A percentile compares a stretch with the other conserved stretches of the same genome.
Evolutionary conservation across 208 protist species (phyloP).

Genomic region (Histomonas meleagridis): DNA sequence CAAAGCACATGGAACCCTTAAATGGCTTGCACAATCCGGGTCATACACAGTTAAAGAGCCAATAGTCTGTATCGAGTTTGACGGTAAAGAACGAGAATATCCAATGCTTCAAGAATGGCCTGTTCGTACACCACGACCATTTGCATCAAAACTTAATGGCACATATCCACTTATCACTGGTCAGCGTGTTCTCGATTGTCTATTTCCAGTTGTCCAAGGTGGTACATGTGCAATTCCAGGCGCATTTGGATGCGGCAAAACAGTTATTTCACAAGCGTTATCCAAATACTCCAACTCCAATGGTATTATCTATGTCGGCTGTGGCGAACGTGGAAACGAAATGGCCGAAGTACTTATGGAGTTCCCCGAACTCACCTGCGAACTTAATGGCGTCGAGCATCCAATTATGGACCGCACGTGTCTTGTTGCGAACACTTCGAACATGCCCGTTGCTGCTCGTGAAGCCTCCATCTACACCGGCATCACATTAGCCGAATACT

Average conservation of each 20-base stretch:
- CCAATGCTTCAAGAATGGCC: conserved; percentile 89
- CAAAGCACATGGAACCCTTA: conserved; percentile 72
- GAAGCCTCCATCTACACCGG: conserved; percentile 99
- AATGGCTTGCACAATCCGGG: conserved; percentile 70
- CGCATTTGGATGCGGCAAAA: conserved; percentile 99
- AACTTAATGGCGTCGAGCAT: conserved; percentile 76
- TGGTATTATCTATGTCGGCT: conserved; percentile 98
- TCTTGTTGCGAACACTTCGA: conserved; percentile 99
- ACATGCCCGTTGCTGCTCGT: conserved; percentile 99
- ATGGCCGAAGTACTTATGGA: conserved; percentile 99
- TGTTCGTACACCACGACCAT: conserved; percentile 68
- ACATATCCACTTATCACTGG: conserved; percentile 92
- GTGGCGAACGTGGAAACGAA: conserved; percentile 98
- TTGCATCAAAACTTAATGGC: conserved; percentile 80
- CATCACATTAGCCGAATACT: conserved; percentile 98
- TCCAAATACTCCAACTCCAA: conserved; percentile 99
- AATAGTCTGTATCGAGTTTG: conserved; percentile 12
- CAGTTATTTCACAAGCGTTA: conserved; percentile 98
- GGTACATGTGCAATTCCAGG: conserved; percentile 98
- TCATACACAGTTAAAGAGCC: conserved; percentile 75
- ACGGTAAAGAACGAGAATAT: conserved; percentile 63
- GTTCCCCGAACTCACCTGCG: conserved; percentile 82
- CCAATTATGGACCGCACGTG: conserved; percentile 98
- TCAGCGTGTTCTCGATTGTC: conserved; percentile 88
- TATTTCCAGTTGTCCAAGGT: conserved; percentile 94